These are phyloP conservation scores for Salix purpurea DNA, from an alignment of 345 rosid species.

Conservation along the genomic window DNA sequence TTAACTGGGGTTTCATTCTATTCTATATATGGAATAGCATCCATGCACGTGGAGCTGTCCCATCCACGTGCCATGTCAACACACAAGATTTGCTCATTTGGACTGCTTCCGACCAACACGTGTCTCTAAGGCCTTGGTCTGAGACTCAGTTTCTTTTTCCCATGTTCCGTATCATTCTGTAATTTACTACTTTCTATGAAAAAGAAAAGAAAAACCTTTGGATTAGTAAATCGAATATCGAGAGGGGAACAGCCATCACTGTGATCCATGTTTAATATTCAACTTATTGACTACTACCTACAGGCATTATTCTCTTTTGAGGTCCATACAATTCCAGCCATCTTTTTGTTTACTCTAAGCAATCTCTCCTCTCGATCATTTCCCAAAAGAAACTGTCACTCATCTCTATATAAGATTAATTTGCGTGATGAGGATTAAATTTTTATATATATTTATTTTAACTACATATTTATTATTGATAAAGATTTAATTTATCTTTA, in stretches of 20 bases:
- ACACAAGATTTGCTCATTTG: not conserved
- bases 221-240: not conserved
- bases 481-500: too few species aligned
- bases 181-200: not conserved
- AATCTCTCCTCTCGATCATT: too few species aligned
- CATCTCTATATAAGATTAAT: too few species aligned
- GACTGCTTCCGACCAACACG: constrained; percentile 42
- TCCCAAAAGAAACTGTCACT: too few species aligned
- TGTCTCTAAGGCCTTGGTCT: constrained; percentile 42
- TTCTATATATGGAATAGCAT: not conserved
- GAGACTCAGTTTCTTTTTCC: too few species aligned
- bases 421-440: too few species aligned
- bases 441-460: too few species aligned
- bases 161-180: constrained; percentile 12
- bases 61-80: not conserved
- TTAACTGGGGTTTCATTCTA: not conserved
- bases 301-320: not conserved
- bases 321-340: not conserved
- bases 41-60: not conserved
- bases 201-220: too few species aligned
- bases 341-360: too few species aligned
- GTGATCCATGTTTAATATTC: not conserved
- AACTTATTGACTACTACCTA: not conserved
- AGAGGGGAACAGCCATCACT: not conserved
- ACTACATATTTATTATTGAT: too few species aligned